Percentiles rank a stretch among this genome's conserved stretches.
Evolutionary conservation across 1,284 basidiomycete genomes (phyloP).

Genomic region (Microbotryomycetes sp.): DNA sequence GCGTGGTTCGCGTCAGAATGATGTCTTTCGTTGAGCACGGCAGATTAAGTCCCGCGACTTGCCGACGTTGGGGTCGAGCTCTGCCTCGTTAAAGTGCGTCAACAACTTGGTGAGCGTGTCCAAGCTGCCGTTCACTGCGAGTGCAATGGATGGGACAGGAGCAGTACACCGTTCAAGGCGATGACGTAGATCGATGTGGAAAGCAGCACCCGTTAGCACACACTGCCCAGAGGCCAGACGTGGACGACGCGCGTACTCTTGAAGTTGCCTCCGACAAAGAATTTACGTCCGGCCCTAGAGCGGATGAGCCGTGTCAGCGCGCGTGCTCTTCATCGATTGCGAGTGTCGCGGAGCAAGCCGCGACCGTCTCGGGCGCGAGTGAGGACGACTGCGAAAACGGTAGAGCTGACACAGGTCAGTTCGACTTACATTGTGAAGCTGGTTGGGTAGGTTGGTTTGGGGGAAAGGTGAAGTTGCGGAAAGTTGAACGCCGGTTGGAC

Average conservation of each 20-base stretch:
- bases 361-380: too few species aligned
- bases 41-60: constrained; percentile 36
- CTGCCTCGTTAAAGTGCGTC: constrained; percentile 62
- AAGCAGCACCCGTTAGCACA: neutral
- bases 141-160: neutral
- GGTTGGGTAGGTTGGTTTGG: too few species aligned
- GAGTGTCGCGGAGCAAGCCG: too few species aligned
- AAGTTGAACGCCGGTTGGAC: too few species aligned
- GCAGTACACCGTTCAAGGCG: neutral
- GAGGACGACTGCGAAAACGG: too few species aligned
- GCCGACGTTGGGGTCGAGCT: constrained; percentile 68
- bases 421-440: too few species aligned
- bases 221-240: neutral
- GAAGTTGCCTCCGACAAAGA: constrained; percentile 84
- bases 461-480: too few species aligned
- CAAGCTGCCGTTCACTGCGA: constrained; percentile 54
- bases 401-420: too few species aligned
- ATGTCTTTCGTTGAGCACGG: neutral
- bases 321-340: too few species aligned
- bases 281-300: constrained; percentile 50
- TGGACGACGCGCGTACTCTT: constrained; percentile 51
- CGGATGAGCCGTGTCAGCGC: too few species aligned
- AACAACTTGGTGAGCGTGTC: constrained; percentile 60
- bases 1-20: neutral
- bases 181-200: neutral